Conservation (phyloP, 495 filamentous ascomycete genomes). For the Penicillium bialowiezense region DNA sequence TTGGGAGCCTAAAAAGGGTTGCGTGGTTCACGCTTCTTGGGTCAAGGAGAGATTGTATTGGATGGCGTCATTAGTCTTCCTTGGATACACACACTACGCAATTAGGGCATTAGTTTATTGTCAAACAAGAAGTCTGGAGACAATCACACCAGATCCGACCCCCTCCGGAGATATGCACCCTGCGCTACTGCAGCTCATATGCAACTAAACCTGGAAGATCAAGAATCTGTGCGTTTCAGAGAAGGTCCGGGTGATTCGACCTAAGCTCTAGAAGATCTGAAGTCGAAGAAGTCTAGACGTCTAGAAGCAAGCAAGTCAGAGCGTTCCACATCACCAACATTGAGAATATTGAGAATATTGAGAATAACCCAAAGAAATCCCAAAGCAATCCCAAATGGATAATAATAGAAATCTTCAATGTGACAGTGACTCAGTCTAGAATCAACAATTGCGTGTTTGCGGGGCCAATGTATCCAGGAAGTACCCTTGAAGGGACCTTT, state of each 20-base stretch:
- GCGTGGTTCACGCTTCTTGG: no score
- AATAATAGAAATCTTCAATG: constrained; percentile 4
- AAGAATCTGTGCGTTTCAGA: constrained; percentile 5
- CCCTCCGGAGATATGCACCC: constrained; percentile 18
- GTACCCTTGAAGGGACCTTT: background rate
- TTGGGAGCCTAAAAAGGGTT: no score
- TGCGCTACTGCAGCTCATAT: constrained; percentile 8
- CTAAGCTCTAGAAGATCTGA: no score
- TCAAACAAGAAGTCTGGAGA: background rate
- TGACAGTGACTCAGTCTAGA: constrained; percentile 14
- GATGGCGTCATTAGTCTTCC: background rate
- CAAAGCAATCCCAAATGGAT: constrained; percentile 1
- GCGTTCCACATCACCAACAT: no score
- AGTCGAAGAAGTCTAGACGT: background rate
- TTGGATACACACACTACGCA: no score
- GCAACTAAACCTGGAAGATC: constrained; percentile 13
- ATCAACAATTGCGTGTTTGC: background rate
- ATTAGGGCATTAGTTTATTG: no score
- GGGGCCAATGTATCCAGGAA: background rate
- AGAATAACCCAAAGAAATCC: constrained; percentile 3
- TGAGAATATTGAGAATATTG: no score
- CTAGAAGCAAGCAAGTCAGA: background rate
- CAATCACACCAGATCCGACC: constrained; percentile 17
- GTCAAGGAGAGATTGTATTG: background rate
- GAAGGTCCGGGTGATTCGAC: background rate